A percentile compares a stretch with the other conserved stretches of the same genome.
These are phyloP conservation scores for Colletotrichum godetiae DNA, from an alignment of 2,329 filamentous ascomycete species.

Conservation along the genomic window DNA sequence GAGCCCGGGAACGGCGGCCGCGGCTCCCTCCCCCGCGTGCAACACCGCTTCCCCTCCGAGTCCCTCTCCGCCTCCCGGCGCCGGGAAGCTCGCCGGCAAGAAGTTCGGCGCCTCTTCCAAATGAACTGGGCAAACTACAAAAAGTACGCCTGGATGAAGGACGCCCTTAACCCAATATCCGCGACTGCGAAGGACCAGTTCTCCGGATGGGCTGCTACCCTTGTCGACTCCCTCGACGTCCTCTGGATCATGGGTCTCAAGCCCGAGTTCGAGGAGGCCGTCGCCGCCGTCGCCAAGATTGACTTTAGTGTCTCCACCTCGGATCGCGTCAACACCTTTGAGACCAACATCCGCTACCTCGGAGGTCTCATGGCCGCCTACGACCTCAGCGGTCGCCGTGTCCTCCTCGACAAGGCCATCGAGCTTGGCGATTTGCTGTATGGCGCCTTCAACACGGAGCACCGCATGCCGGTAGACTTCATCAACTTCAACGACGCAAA, in stretches of 20 bases:
- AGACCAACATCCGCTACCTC: conserved; percentile 78
- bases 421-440: conserved; percentile 75
- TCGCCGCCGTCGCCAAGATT: conserved; percentile 55
- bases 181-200: conserved; percentile 53
- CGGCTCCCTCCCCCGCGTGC: conserved; percentile 47
- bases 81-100: conserved; percentile 47
- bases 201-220: conserved; percentile 59
- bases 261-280: conserved; percentile 61
- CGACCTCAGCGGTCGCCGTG: conserved; percentile 68
- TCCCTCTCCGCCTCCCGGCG: conserved; percentile 36
- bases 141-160: conserved; percentile 57
- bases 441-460: conserved; percentile 75
- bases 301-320: conserved; percentile 57
- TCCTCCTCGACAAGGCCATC: conserved; percentile 69
- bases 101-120: conserved; percentile 47
- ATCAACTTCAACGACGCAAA: conserved; percentile 56
- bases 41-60: conserved; percentile 46
- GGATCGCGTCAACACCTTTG: conserved; percentile 68
- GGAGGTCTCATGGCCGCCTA: conserved; percentile 77
- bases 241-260: conserved; percentile 66
- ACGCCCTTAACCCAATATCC: conserved; percentile 56
- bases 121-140: conserved; percentile 57
- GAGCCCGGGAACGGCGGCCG: neutral
- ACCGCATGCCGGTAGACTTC: conserved; percentile 68
- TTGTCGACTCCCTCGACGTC: conserved; percentile 60